phyloP scores from a whole-genome alignment of 2,329 filamentous ascomycete species.

The Orbilia quercus region DNA sequence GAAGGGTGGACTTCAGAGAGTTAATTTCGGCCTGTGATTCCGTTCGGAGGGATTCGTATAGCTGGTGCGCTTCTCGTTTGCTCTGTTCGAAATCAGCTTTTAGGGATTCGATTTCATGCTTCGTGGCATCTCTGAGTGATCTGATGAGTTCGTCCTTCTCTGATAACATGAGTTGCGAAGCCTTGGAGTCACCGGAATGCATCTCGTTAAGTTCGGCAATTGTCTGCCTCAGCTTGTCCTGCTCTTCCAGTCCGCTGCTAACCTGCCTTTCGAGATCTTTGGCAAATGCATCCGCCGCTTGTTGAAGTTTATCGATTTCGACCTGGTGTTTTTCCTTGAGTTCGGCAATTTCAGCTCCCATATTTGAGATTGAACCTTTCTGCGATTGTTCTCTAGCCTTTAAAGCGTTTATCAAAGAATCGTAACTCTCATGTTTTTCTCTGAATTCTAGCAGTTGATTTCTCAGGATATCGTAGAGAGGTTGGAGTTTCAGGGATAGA shows the following conservation, averaged over 20 bases:
- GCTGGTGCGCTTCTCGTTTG: constrained; percentile 35
- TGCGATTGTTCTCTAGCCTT: constrained; percentile 43
- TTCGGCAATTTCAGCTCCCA: constrained; percentile 34
- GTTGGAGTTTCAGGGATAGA: constrained; percentile 42
- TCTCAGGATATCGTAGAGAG: constrained; percentile 49
- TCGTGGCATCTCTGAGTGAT: constrained; percentile 39
- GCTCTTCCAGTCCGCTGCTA: constrained; percentile 28
- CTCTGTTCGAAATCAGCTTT: constrained; percentile 40
- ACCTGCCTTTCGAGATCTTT: constrained; percentile 37
- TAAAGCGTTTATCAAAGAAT: constrained; percentile 32
- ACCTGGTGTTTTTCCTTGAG: constrained; percentile 47
- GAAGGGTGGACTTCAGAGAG: constrained; percentile 26
- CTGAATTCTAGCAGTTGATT: constrained; percentile 39
- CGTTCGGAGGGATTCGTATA: constrained; percentile 21
- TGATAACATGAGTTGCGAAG: constrained; percentile 17
- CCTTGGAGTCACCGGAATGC: constrained; percentile 23
- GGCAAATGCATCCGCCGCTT: constrained; percentile 38
- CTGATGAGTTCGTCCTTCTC: constrained; percentile 48
- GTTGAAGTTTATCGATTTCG: constrained; percentile 47
- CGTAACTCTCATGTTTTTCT: constrained; percentile 42
- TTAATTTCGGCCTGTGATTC: constrained; percentile 34
- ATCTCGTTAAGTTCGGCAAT: constrained; percentile 44
- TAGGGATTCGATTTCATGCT: constrained; percentile 40
- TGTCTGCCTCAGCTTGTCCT: constrained; percentile 38
- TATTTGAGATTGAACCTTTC: constrained; percentile 35